Percentiles rank a stretch among this genome's conserved stretches.
Conservation (phyloP, 75 land plant genomes). For the Selaginella tamariscina region DNA sequence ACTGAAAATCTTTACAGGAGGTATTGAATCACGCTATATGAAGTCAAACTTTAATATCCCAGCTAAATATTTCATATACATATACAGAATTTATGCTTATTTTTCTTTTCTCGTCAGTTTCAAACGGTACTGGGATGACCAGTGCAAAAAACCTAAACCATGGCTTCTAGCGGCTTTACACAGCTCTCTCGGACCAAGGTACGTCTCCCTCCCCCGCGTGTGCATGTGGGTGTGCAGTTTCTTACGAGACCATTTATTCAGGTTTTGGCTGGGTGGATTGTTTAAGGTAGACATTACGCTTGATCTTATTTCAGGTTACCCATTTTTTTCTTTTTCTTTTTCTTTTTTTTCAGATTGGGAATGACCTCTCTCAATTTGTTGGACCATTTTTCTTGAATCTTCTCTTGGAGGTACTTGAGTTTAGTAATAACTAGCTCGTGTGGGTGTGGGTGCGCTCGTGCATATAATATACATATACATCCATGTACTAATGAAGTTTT, state of each 20-base stretch:
- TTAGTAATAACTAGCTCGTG: no score
- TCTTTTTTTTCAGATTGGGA: background rate
- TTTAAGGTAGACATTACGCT: constrained; percentile 45
- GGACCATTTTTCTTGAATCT: constrained; percentile 1
- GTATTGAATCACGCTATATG: no score
- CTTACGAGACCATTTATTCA: no score
- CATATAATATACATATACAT: no score
- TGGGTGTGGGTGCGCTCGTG: no score
- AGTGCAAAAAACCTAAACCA: constrained; percentile 52
- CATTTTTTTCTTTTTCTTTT: background rate
- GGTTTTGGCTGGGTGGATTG: constrained; percentile 90
- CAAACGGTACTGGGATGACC: constrained; percentile 60
- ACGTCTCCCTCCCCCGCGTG: background rate
- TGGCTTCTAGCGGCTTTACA: constrained; percentile 81
- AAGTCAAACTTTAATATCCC: no score
- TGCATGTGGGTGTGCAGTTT: no score
- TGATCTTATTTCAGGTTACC: background rate
- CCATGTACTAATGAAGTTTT: background rate
- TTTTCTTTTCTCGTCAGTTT: constrained; percentile 28
- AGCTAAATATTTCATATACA: no score
- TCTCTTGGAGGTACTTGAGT: background rate
- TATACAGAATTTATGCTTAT: background rate
- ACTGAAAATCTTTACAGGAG: constrained; percentile 50
- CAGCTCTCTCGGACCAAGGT: constrained; percentile 67
- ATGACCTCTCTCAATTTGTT: constrained; percentile 7